phyloP scores from a whole-genome alignment of 1,139 yeast species.

The Lodderomyces elongisporus region DNA sequence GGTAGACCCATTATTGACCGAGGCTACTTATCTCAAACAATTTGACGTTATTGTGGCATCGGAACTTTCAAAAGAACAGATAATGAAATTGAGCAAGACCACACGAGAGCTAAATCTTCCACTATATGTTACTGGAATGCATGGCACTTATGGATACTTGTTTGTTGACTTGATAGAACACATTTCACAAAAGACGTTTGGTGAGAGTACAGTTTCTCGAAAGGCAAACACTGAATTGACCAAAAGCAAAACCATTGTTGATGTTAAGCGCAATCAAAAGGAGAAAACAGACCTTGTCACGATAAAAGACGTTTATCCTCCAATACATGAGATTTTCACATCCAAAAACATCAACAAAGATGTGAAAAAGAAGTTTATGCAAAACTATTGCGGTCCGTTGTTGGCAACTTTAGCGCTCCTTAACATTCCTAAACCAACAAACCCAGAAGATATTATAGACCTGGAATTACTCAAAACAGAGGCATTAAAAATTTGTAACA shows the following conservation, averaged over 20 bases:
- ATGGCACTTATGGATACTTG: conserved; percentile 80
- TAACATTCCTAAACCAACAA: conserved; percentile 27
- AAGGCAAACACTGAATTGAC: conserved; percentile 44
- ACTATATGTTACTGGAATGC: conserved; percentile 61
- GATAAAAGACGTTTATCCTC: conserved; percentile 49
- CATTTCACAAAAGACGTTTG: conserved; percentile 36
- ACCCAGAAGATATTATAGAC: conserved; percentile 24
- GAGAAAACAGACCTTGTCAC: conserved; percentile 49
- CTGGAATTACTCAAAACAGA: conserved; percentile 27
- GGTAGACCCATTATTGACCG: conserved; percentile 22
- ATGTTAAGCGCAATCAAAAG: conserved; percentile 29
- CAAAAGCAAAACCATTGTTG: conserved; percentile 46
- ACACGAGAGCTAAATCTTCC: conserved; percentile 58
- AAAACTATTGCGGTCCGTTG: conserved; percentile 42
- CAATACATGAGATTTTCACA: conserved; percentile 27
- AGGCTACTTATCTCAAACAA: conserved; percentile 41
- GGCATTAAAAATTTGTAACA: conserved; percentile 22
- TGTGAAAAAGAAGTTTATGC: conserved; percentile 34
- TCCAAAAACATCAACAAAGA: conserved; percentile 41
- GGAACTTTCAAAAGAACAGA: conserved; percentile 46
- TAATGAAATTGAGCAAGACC: conserved; percentile 42
- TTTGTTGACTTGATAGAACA: conserved; percentile 75
- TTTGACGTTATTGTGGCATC: conserved; percentile 78
- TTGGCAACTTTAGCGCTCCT: conserved; percentile 60
- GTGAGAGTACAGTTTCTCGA: conserved; percentile 49